Base-by-base conservation (phyloP, 2,329 filamentous ascomycete species). In the Fusarium paranaense region DNA sequence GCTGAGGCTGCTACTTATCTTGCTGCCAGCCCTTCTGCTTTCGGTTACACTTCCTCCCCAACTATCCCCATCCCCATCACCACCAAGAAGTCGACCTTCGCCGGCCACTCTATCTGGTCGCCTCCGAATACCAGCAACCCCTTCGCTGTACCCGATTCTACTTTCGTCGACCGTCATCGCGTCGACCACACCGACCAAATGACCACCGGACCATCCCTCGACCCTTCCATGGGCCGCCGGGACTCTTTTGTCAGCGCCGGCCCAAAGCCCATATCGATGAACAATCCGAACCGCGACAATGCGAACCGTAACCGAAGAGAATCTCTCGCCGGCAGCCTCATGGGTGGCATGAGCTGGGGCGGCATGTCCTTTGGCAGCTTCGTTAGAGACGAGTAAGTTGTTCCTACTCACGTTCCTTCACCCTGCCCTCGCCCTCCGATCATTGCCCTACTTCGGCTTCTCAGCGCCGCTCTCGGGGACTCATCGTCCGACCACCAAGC, bases 321-420 rank as follows among this genome's bases (percentile, higher is more conserved):
- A 81, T 90, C 87, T 66, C 82, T 92, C 37, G 90, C 90, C 18
- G 90, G 90, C 58, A 92, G 90, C 79, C 83, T 92, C 67, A 90
- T 92, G 85, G 93, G 92, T 73, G 95, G 96, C 78, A 95, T 98
- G 92, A 98, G 95, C 84, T 99, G 96, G 95, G 96, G 96, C 81
- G 96, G 95, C 75, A 91, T 98, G 70, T 98, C 96, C 10, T 94
- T 98, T 75, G 96, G 96, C 72, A 98, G 96, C 80, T 98, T 97
- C 88, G 97, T 99, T 83, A 90, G 94, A 83, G 96, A 99, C 86
- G 97, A 99, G 97, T 99, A 91, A 91, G 96, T 87, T 8, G 50
- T 52, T 52, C 67, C 69, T 69, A 62, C 67, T 71, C 69, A 62
- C 66, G 71, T 73, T 27, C 56, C 50, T 58, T 52, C 50, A 30